A percentile compares a stretch with the other conserved stretches of the same genome.
Conservation (phyloP, 352 stramenopile genomes). For the Globisporangium okanoganense region DNA sequence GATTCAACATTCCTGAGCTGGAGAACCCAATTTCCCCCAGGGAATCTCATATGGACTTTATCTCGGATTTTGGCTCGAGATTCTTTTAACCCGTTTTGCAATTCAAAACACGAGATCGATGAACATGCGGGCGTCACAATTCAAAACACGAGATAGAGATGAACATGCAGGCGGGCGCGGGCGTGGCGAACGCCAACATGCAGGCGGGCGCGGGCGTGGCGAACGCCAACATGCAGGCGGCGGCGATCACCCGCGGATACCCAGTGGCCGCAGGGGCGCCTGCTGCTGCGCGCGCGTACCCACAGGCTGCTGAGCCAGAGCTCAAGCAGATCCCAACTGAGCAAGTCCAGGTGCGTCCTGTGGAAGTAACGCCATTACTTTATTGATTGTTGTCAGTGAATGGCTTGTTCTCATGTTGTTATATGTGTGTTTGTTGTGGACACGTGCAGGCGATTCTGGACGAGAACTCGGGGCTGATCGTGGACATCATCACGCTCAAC, state of each 20-base stretch:
- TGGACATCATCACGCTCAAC: slow-evolving; percentile 87
- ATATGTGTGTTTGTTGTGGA: background rate
- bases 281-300: slow-evolving; percentile 16
- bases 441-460: slow-evolving; percentile 74
- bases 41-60: too few relatives aligned
- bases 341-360: slow-evolving; percentile 65
- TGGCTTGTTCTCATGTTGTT: background rate
- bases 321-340: slow-evolving; percentile 74
- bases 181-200: slow-evolving; percentile 11
- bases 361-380: background rate
- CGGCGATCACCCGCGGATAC: slow-evolving; percentile 23
- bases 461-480: slow-evolving; percentile 83
- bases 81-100: too few relatives aligned
- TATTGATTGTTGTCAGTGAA: background rate
- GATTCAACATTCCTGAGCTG: too few relatives aligned
- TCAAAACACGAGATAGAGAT: slow-evolving; percentile 6
- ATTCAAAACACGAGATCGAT: too few relatives aligned
- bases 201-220: background rate
- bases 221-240: slow-evolving; percentile 21
- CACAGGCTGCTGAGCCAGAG: slow-evolving; percentile 32
- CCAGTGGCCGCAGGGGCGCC: background rate
- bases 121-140: background rate
- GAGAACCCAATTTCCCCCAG: too few relatives aligned
- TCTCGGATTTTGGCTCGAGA: too few relatives aligned
- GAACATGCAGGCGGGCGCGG: slow-evolving; percentile 5